phyloP scores from a whole-genome alignment of 805 yeast genomes.

The Pichia paraexigua region DNA sequence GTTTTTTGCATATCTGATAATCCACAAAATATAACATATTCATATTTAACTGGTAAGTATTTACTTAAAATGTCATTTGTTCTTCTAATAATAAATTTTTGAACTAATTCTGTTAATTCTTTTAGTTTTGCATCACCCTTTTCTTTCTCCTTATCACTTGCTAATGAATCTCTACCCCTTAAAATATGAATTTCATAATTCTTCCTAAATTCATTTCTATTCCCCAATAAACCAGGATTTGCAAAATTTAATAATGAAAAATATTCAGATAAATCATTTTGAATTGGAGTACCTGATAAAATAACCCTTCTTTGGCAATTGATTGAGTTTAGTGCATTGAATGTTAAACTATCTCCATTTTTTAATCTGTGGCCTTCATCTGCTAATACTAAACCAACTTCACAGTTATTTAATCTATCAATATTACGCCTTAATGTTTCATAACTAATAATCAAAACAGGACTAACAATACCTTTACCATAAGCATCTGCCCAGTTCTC shows the following conservation, averaged over 20 bases:
- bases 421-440: constrained; percentile 88
- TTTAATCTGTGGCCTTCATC: constrained; percentile 81
- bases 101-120: constrained; percentile 69
- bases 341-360: constrained; percentile 88
- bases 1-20: constrained; percentile 68
- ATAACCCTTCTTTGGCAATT: constrained; percentile 85
- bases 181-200: constrained; percentile 77
- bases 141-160: constrained; percentile 68
- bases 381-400: constrained; percentile 79
- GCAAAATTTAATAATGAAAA: constrained; percentile 87
- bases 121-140: constrained; percentile 61
- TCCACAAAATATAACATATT: constrained; percentile 90
- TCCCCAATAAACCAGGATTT: constrained; percentile 87
- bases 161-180: constrained; percentile 82
- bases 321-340: constrained; percentile 76
- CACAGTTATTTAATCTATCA: constrained; percentile 62
- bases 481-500: constrained; percentile 80
- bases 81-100: constrained; percentile 85
- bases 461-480: constrained; percentile 85
- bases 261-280: constrained; percentile 89
- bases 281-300: constrained; percentile 94
- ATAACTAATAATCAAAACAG: constrained; percentile 88
- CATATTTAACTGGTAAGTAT: constrained; percentile 91
- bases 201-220: constrained; percentile 74
- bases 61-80: constrained; percentile 92